Evolutionary conservation across 257 asterid genomes (phyloP), one percentile per base, ranked within the genome.

Genomic region (Nicotiana tomentosiformis): DNA sequence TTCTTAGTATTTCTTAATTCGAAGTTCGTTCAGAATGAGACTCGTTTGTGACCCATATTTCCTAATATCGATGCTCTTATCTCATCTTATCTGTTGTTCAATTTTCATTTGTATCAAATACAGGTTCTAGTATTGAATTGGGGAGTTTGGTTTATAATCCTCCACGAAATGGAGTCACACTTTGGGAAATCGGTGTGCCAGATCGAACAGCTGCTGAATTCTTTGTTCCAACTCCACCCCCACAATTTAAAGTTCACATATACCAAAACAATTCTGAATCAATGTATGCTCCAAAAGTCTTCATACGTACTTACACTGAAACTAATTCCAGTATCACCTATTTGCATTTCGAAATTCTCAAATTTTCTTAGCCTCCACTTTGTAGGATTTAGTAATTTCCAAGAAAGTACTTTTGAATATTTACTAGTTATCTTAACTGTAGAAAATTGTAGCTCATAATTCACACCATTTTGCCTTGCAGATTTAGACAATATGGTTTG

Each of bases 101-200:
- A 64, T 12, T 26, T 62, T 26, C 66, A 26, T 11, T 5, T 46
- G 7, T 72, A 46, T 72, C 37, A 0, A 49, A 64, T 77, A 14
- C 83, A 86, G 93, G 96, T 61, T 86, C 87, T 2, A 68, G 49
- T 26, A 57, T 85, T 7, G 35, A 70, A 23, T 61, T 84, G 39
- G 72, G 68, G n/a, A 68, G 78, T 39, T 83, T 91, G 29, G 84
- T 90, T 26, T 92, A 89, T 69, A 78, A 90, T 29, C 87, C 93
- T 81, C 96, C 95, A 2, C 85, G 95, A 83, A 62, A 77, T 6
- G 93, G 95, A 37, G 80, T 92, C 0, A 94, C 97, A 1, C 20
- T 94, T 29, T 93, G 98, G 98, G 98, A 93, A 86, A 93, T 93
- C 1, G 97, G 98, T 35, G 35, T 90, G 49, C 91, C 96, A 5